A percentile compares a stretch with the other conserved stretches of the same genome.
Conservation (phyloP, 2,329 filamentous ascomycete genomes). For the Sporothrix brasiliensis region DNA sequence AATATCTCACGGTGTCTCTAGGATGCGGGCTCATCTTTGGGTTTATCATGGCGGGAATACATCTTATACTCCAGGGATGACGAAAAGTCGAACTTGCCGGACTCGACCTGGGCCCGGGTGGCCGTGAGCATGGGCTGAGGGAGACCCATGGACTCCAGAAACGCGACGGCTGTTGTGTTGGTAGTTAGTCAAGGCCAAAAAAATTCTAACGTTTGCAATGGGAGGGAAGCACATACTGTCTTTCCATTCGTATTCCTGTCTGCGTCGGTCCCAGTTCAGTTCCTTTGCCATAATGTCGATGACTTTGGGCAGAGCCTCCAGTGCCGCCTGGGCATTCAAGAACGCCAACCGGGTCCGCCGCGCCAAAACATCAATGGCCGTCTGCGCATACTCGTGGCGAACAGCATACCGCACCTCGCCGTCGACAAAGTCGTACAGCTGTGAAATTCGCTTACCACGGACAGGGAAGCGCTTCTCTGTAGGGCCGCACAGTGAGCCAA, state of each 20-base stretch:
- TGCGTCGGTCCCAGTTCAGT: conserved; percentile 71
- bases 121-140: conserved; percentile 59
- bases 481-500: conserved; percentile 77
- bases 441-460: conserved; percentile 75
- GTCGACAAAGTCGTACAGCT: conserved; percentile 86
- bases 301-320: conserved; percentile 80
- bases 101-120: conserved; percentile 63
- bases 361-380: conserved; percentile 83
- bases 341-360: conserved; percentile 84
- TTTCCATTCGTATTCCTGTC: conserved; percentile 83
- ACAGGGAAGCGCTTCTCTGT: conserved; percentile 81
- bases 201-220: neutral
- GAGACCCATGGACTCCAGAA: conserved; percentile 68
- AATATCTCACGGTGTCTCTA: neutral
- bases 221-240: conserved; percentile 44
- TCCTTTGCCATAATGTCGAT: conserved; percentile 91
- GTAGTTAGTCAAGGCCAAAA: neutral
- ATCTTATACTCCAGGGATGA: conserved; percentile 62
- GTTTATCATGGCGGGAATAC: conserved; percentile 63
- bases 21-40: conserved; percentile 42
- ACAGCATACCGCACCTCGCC: conserved; percentile 89
- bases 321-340: conserved; percentile 84
- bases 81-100: conserved; percentile 61
- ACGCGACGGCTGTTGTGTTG: conserved; percentile 49
- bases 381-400: conserved; percentile 87